Base-by-base conservation (phyloP, 23 red algal genomes). In the Gracilaria gracilis region DNA sequence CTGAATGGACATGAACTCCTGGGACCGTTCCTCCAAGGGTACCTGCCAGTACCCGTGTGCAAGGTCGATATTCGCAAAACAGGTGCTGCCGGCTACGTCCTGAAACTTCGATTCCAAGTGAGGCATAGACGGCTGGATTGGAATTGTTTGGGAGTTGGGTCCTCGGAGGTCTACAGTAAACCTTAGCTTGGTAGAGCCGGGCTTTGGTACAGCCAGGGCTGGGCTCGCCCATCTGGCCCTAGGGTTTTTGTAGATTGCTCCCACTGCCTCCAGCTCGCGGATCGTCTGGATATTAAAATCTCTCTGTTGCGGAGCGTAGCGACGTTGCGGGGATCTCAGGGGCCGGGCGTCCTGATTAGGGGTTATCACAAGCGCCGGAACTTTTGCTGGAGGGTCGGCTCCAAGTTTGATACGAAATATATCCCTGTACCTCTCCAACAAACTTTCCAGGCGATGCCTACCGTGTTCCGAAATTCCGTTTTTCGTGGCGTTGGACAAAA, bases 151-250 rank as follows among this genome's bases (percentile, higher is more conserved):
- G 16, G 84, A 29, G n/a, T 88, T 88, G 3, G 61, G 51, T 44
- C 40, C 40, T 33, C 61, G 39, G 7, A 74, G 57, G 44, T 76
- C 33, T 27, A 88, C 64, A 28, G 59, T 86, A 40, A 70, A 72
- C 5, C 82, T 64, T 8, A 86, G 54, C 17, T 36, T 70, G 0
- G 69, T 61, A 35, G 55, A 66, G 19, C 61, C 82, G 9, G 82
- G 82, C 34, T 86, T 86, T 49, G 82, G 19, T 7, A 86, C 82
- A 24, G 82, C 82, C 21, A 86, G 64, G 6, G 82, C 64, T 14
- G 82, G 82, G 36, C 82, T 86, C 14, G 82, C 82, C 82, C 82
- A 86, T 44, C 64, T 9, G 6, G 82, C 55, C 14, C 47, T 4
- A 25, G 61, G 35, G 29, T 86, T 86, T 29, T 49, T 47, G 35